Percentiles rank a stretch among this genome's conserved stretches.
Evolutionary conservation across 2,329 filamentous ascomycete genomes (phyloP).

Genomic region (Colletotrichum agaves): DNA sequence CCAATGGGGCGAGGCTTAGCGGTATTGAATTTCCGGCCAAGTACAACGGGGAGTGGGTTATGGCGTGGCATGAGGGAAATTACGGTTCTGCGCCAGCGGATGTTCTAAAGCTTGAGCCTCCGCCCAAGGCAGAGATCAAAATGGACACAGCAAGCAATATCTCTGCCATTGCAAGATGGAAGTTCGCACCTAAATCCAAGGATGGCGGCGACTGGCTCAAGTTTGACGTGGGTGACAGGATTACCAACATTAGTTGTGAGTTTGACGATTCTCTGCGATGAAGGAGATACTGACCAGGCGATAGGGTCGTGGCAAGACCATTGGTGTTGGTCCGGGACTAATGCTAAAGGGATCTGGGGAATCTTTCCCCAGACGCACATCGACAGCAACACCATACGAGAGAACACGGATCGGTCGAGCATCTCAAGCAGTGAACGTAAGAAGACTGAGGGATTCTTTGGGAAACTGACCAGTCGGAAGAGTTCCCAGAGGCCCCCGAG

Average conservation of each 20-base stretch:
- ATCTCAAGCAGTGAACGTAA: slow-evolving; percentile 49
- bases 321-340: slow-evolving; percentile 68
- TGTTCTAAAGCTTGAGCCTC: slow-evolving; percentile 58
- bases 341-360: slow-evolving; percentile 62
- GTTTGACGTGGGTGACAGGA: slow-evolving; percentile 74
- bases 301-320: slow-evolving; percentile 58
- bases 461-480: slow-evolving; percentile 49
- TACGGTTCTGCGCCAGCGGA: slow-evolving; percentile 62
- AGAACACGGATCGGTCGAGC: slow-evolving; percentile 45
- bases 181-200: slow-evolving; percentile 59
- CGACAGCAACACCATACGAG: slow-evolving; percentile 57
- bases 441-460: slow-evolving; percentile 47
- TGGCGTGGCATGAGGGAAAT: slow-evolving; percentile 66
- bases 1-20: slow-evolving; percentile 59
- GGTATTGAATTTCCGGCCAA: slow-evolving; percentile 62
- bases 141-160: slow-evolving; percentile 59
- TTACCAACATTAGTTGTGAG: slow-evolving; percentile 71
- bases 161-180: slow-evolving; percentile 63
- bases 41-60: slow-evolving; percentile 66
- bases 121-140: slow-evolving; percentile 57
- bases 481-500: slow-evolving; percentile 46
- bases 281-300: slow-evolving; percentile 2
- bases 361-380: slow-evolving; percentile 64
- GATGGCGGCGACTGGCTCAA: slow-evolving; percentile 60
- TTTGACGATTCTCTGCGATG: slow-evolving; percentile 34